Evolutionary conservation across 805 yeast species (phyloP).

Genomic region (Zygosaccharomyces rouxii): DNA sequence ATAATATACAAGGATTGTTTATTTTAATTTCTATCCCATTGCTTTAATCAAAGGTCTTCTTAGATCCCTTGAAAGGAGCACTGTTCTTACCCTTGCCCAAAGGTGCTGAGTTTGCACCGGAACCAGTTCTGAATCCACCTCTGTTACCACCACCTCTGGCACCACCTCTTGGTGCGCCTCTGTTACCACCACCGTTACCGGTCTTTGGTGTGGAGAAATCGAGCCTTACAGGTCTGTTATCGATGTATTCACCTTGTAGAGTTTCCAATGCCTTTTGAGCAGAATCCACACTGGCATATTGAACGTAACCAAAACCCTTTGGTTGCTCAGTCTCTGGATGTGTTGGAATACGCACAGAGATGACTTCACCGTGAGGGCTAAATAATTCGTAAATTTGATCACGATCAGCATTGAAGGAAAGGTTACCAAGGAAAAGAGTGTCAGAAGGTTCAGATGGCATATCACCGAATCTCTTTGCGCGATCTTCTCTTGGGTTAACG

Average conservation of each 20-base stretch:
- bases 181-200: slow-evolving; percentile 37
- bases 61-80: slow-evolving; percentile 76
- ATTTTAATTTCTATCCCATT: not conserved
- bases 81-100: slow-evolving; percentile 39
- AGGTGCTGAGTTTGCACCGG: slow-evolving; percentile 64
- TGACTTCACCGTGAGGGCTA: slow-evolving; percentile 72
- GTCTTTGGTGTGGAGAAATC: slow-evolving; percentile 93
- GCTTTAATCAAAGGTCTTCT: slow-evolving; percentile 66
- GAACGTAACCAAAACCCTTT: slow-evolving; percentile 98
- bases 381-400: slow-evolving; percentile 72
- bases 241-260: slow-evolving; percentile 82
- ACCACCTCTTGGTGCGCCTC: slow-evolving; percentile 40
- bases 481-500: slow-evolving; percentile 54
- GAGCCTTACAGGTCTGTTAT: slow-evolving; percentile 89
- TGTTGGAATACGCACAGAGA: slow-evolving; percentile 93
- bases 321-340: slow-evolving; percentile 99
- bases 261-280: slow-evolving; percentile 86
- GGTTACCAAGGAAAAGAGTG: slow-evolving; percentile 93
- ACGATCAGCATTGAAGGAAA: slow-evolving; percentile 84
- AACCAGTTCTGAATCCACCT: slow-evolving; percentile 29
- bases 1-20: slow-evolving; percentile 10
- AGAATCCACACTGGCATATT: slow-evolving; percentile 79
- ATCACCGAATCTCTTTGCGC: slow-evolving; percentile 91
- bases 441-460: slow-evolving; percentile 88
- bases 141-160: slow-evolving; percentile 39